phyloP scores from a whole-genome alignment of 2,329 filamentous ascomycete species.

The Penicillium frequentans region DNA sequence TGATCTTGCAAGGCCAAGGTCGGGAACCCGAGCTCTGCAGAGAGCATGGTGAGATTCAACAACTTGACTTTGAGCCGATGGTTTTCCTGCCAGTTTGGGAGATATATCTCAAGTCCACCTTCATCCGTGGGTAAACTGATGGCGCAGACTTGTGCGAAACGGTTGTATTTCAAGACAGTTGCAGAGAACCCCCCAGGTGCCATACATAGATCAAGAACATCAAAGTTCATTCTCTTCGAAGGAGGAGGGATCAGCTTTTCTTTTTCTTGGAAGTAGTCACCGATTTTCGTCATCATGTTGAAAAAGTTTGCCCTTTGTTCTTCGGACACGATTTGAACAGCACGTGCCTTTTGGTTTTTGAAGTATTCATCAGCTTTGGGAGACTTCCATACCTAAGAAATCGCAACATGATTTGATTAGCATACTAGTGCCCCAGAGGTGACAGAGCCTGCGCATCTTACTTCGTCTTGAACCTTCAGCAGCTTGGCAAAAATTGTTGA shows the following conservation, averaged over 20 bases:
- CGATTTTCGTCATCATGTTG: neutral
- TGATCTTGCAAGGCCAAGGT: neutral
- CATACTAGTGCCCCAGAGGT: too few relatives aligned
- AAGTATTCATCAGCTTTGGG: neutral
- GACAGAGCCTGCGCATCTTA: neutral
- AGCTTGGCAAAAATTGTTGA: neutral
- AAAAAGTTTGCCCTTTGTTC: neutral
- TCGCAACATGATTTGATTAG: neutral
- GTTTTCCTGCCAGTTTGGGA: neutral
- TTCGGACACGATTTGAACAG: neutral
- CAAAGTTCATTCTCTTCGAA: neutral
- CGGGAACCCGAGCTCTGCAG: neutral
- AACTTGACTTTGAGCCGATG: neutral
- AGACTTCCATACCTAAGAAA: neutral
- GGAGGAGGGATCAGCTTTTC: neutral
- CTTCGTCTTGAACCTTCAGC: neutral
- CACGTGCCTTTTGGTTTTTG: neutral
- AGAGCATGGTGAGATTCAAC: slow-evolving; percentile 5
- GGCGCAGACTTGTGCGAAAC: neutral
- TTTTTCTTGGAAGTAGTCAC: neutral
- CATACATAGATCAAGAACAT: slow-evolving; percentile 5
- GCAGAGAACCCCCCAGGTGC: neutral
- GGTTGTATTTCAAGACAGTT: neutral
- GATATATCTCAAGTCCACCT: neutral
- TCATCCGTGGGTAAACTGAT: neutral